phyloP scores from a whole-genome alignment of 352 stramenopile genomes.

The Phytophthora lateralis region DNA sequence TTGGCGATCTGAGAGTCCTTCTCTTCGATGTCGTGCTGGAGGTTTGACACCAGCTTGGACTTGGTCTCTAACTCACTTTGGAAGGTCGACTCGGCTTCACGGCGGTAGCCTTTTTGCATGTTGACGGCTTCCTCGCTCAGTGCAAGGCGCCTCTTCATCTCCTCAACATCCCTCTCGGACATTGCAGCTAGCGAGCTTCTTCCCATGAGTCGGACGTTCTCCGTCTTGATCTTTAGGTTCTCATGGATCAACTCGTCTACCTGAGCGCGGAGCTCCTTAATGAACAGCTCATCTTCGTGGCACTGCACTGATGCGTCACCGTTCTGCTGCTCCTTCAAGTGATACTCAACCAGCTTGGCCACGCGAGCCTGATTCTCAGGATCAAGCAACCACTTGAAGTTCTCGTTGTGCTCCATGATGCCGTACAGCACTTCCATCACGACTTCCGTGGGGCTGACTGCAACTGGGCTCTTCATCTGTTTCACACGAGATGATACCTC shows the following conservation, averaged over 20 bases:
- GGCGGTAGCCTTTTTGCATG: constrained; percentile 52
- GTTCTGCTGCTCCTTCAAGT: constrained; percentile 41
- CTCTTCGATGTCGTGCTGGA: constrained; percentile 44
- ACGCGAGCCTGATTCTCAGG: constrained; percentile 52
- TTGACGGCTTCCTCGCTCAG: constrained; percentile 43
- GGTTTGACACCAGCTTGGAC: constrained; percentile 26
- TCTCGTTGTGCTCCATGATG: constrained; percentile 65
- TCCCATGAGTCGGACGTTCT: constrained; percentile 53
- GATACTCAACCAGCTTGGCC: constrained; percentile 56
- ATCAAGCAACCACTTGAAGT: constrained; percentile 63
- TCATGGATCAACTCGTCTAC: constrained; percentile 64
- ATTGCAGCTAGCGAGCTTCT: constrained; percentile 12
- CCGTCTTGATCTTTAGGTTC: constrained; percentile 63
- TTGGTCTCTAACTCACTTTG: constrained; percentile 47
- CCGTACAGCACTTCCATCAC: constrained; percentile 69
- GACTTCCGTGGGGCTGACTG: constrained; percentile 45
- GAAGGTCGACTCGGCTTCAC: constrained; percentile 56
- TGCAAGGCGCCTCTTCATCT: constrained; percentile 43
- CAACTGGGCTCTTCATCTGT: constrained; percentile 1
- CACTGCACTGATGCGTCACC: constrained; percentile 18
- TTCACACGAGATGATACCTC: constrained; percentile 24
- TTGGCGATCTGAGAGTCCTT: constrained; percentile 58
- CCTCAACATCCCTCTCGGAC: constrained; percentile 35
- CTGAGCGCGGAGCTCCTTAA: constrained; percentile 55
- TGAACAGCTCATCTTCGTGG: constrained; percentile 41